These are phyloP conservation scores for Sophora flavescens DNA, from an alignment of 306 rosid genomes.

Conservation along the genomic window DNA sequence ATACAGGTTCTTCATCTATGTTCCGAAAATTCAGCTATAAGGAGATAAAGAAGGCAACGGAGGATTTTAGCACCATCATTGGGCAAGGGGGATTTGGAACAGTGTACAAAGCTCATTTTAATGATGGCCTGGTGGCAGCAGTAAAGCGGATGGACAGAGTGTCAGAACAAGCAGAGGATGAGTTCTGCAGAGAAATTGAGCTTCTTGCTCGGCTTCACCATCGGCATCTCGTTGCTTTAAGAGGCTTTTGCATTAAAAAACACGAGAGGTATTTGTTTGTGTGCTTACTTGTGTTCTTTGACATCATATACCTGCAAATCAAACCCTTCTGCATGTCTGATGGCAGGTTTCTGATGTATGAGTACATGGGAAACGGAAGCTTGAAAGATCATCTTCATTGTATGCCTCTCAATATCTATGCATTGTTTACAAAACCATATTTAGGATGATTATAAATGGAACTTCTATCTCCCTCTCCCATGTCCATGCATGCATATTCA, in stretches of 20 bases:
- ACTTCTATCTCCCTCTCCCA: conserved; percentile 8
- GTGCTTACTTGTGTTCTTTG: conserved; percentile 45
- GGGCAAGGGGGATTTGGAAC: conserved; percentile 99
- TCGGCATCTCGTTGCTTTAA: conserved; percentile 91
- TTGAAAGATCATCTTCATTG: conserved; percentile 98
- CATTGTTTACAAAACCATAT: conserved; percentile 27
- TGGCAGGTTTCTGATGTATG: conserved; percentile 93
- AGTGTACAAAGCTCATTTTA: conserved; percentile 84
- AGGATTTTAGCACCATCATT: conserved; percentile 71
- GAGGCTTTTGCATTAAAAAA: conserved; percentile 83
- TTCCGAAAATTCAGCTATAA: conserved; percentile 80
- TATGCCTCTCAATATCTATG: conserved; percentile 62
- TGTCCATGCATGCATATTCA: conserved; percentile 14
- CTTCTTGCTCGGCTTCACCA: conserved; percentile 97
- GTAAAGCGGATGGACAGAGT: conserved; percentile 88
- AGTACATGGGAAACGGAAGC: conserved; percentile 98
- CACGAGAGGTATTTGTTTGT: conserved; percentile 74
- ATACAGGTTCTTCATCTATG: conserved; percentile 82
- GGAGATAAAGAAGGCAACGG: conserved; percentile 95
- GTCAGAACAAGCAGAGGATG: conserved; percentile 89
- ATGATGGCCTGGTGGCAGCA: conserved; percentile 78
- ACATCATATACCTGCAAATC: conserved; percentile 36
- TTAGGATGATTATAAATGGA: conserved; percentile 26
- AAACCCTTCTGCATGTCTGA: conserved; percentile 46
- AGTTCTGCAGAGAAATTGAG: conserved; percentile 89